Evolutionary conservation across 2,329 filamentous ascomycete species (phyloP).

Genomic region (Pseudogymnoascus sp.): DNA sequence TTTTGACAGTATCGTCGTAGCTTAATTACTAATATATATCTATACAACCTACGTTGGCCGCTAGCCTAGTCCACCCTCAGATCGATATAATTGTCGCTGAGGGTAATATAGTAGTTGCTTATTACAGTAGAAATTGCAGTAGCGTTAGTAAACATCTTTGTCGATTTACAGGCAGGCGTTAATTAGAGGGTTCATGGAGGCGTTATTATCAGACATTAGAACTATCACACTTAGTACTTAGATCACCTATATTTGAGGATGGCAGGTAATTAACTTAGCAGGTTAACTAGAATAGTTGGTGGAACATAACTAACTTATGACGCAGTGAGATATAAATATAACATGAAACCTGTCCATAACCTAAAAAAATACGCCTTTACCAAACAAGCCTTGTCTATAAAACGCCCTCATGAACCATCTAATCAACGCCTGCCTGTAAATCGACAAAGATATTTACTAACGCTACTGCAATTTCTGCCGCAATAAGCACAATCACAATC

Average conservation of each 20-base stretch:
- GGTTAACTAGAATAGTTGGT: neutral
- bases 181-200: constrained; percentile 32
- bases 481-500: constrained; percentile 94
- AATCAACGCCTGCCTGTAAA: constrained; percentile 65
- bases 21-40: no score
- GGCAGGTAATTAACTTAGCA: no score
- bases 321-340: neutral
- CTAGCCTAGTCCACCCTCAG: no score
- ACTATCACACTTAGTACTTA: no score
- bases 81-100: no score
- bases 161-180: constrained; percentile 74
- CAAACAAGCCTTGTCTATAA: neutral
- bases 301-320: neutral
- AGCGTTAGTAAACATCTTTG: constrained; percentile 87
- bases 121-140: constrained; percentile 95
- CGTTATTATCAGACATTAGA: neutral
- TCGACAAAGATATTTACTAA: constrained; percentile 94
- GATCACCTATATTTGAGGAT: no score
- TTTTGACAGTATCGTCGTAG: no score
- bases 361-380: neutral
- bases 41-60: no score
- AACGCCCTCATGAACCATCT: neutral
- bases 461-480: constrained; percentile 88
- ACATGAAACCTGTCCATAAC: neutral
- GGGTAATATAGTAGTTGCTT: no score